These are phyloP conservation scores for Aspergillus campestris DNA, from an alignment of 495 filamentous ascomycete species.

Conservation along the genomic window DNA sequence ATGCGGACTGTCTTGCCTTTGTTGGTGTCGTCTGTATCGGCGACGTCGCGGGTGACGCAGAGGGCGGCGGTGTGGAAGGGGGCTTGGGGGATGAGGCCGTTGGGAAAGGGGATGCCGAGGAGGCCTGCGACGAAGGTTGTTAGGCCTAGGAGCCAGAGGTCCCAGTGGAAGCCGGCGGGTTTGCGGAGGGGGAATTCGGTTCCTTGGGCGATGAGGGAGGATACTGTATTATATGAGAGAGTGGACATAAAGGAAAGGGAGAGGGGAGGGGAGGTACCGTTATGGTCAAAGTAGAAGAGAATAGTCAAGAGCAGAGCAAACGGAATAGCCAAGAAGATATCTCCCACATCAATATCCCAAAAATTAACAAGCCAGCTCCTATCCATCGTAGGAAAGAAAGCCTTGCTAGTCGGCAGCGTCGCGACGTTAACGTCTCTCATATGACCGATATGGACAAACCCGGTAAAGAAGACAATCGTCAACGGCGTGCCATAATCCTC, in stretches of 20 bases:
- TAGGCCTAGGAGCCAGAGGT: conserved; percentile 81
- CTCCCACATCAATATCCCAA: conserved; percentile 67
- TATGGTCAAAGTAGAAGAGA: conserved; percentile 91
- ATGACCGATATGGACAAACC: conserved; percentile 76
- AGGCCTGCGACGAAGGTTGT: conserved; percentile 81
- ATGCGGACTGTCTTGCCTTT: conserved; percentile 55
- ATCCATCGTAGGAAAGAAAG: conserved; percentile 76
- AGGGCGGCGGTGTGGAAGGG: conserved; percentile 86
- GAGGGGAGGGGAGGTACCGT: conserved; percentile 37
- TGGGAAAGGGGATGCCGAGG: conserved; percentile 82
- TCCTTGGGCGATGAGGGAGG: conserved; percentile 82
- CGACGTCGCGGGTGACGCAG: conserved; percentile 60
- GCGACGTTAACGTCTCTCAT: conserved; percentile 59
- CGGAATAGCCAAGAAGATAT: conserved; percentile 82
- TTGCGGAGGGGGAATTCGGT: conserved; percentile 88
- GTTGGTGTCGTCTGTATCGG: conserved; percentile 47
- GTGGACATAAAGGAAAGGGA: not conserved
- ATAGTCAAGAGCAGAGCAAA: conserved; percentile 82
- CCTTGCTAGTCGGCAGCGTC: conserved; percentile 59
- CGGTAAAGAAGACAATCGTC: conserved; percentile 80
- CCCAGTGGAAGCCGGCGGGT: conserved; percentile 94
- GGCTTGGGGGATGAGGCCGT: conserved; percentile 87
- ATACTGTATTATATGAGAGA: conserved; percentile 44
- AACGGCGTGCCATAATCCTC: conserved; percentile 81
- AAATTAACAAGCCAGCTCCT: conserved; percentile 80